Base-by-base conservation (phyloP, 306 rosid genomes). In the Vigna nakashimae region DNA sequence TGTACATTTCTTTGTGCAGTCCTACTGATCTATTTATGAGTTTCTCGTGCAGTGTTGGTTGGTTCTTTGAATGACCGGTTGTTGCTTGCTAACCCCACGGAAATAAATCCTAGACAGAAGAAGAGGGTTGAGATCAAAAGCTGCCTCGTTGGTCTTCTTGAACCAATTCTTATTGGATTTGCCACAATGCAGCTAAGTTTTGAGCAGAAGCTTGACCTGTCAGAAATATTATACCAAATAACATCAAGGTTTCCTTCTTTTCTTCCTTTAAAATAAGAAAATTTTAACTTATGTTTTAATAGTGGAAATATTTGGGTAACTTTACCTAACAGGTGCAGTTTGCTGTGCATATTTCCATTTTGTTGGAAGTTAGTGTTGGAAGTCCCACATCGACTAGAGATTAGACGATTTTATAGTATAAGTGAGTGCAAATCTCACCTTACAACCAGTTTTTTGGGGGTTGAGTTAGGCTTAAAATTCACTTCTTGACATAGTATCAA, bases 121-220 rank as follows among this genome's bases (percentile, higher is more conserved):
- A 92, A 90, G 89, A 90, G 84, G 34, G 80, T 94, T 75, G 98
- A 94, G 84, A 85, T 94, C 84, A 94, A 88, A 88, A 92, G 98
- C 79, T 94, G 98, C 79, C 98, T 94, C 76, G 96, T 94, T 83
- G 98, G 98, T 82, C 96, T 94, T 68, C 98, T 94, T 82, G 98
- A 94, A 83, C 97, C 98, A 28, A 88, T 94, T 87, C 96, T 94
- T 66, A 88, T 94, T 84, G 98, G 98, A 84, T 94, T 94, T 86
- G 85, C 96, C 53, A 92, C 98, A 45, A 94, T 94, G 98, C 98
- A 92, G 87, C 94, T 85, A 87, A 86, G 92, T 78, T 94, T 94
- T 82, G 94, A 90, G 86, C 98, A 92, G 93, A 94, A 94, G 88
- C 93, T 94, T 76, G 97, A 94, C 83, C 87, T 94, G 71, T 89